A percentile compares a stretch with the other conserved stretches of the same genome.
phyloP scores from a whole-genome alignment of 2,329 filamentous ascomycete species.

The Fusarium oxysporum region DNA sequence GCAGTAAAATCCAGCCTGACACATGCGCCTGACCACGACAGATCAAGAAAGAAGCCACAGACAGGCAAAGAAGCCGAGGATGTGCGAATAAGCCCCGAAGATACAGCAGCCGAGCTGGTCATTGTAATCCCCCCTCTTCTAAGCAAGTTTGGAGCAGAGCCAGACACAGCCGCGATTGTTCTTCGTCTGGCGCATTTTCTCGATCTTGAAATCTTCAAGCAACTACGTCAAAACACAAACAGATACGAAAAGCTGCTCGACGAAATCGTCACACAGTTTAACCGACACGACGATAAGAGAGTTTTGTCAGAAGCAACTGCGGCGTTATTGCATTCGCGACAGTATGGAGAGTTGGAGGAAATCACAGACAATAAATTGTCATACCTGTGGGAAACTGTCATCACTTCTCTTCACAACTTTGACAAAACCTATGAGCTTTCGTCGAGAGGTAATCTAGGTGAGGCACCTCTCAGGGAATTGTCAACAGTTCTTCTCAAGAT shows the following conservation, averaged over 20 bases:
- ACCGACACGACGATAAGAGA: constrained; percentile 86
- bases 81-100: constrained; percentile 64
- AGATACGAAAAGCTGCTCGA: constrained; percentile 85
- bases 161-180: constrained; percentile 86
- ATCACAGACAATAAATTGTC: constrained; percentile 83
- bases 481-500: constrained; percentile 82
- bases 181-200: constrained; percentile 87
- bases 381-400: constrained; percentile 85
- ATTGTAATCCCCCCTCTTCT: constrained; percentile 84
- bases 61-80: constrained; percentile 71
- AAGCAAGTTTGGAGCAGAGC: constrained; percentile 92
- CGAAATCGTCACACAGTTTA: constrained; percentile 93
- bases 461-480: constrained; percentile 74
- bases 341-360: constrained; percentile 90
- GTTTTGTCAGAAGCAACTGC: constrained; percentile 87
- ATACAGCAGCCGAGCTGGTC: constrained; percentile 81
- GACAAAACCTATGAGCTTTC: constrained; percentile 79
- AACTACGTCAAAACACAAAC: constrained; percentile 86
- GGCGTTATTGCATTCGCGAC: constrained; percentile 85
- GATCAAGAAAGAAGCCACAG: constrained; percentile 66
- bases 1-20: constrained; percentile 80
- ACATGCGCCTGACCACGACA: constrained; percentile 73
- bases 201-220: constrained; percentile 87
- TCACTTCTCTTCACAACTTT: constrained; percentile 78
- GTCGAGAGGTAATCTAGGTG: constrained; percentile 74